These are phyloP conservation scores for Penicillium sp. DNA, from an alignment of 2,329 filamentous ascomycete species.

Conservation along the genomic window DNA sequence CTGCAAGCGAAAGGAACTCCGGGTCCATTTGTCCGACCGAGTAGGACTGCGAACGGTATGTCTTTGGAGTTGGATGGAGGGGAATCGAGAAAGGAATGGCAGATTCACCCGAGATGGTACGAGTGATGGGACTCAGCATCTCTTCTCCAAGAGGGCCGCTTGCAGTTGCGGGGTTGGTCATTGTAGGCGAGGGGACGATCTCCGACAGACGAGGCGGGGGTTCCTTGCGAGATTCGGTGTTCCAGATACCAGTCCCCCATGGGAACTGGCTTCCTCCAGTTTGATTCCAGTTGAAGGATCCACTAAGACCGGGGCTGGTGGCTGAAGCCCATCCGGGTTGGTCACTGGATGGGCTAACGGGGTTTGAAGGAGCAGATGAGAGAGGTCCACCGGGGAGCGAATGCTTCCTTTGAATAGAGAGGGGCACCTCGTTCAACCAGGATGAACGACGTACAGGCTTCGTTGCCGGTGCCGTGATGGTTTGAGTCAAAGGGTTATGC, in stretches of 20 bases:
- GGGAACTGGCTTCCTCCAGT: conserved; percentile 59
- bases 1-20: conserved; percentile 52
- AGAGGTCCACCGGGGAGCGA: conserved; percentile 77
- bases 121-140: conserved; percentile 55
- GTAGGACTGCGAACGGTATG: conserved; percentile 93
- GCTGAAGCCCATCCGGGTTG: conserved; percentile 49
- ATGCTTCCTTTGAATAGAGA: conserved; percentile 70
- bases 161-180: conserved; percentile 56
- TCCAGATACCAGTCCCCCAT: conserved; percentile 86
- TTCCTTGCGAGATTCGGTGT: conserved; percentile 73
- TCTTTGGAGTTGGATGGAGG: conserved; percentile 86
- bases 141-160: conserved; percentile 57
- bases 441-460: conserved; percentile 75
- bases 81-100: conserved; percentile 83
- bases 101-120: conserved; percentile 55
- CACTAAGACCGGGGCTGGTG: conserved; percentile 42
- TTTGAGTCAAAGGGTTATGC: conserved; percentile 59
- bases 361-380: conserved; percentile 79
- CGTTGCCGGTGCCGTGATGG: conserved; percentile 52
- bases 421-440: conserved; percentile 83
- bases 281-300: conserved; percentile 49
- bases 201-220: conserved; percentile 74
- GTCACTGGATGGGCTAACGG: conserved; percentile 77
- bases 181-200: conserved; percentile 75
- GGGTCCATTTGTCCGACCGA: conserved; percentile 88